These are phyloP conservation scores for Mortierella sp. DNA, from an alignment of 371 early-diverging fungal genomes.

Conservation along the genomic window DNA sequence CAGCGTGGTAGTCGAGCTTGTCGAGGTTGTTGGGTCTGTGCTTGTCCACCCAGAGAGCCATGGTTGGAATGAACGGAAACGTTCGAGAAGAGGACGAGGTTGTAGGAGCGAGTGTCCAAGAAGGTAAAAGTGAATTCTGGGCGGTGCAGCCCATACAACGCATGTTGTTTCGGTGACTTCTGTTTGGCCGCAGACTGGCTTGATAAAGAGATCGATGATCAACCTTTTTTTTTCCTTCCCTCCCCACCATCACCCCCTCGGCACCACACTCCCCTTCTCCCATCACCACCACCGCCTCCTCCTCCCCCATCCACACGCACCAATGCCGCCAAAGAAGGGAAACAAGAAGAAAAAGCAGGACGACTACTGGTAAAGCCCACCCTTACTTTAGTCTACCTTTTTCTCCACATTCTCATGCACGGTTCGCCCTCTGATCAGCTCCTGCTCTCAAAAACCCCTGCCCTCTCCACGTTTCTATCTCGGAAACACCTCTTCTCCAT, in stretches of 20 bases:
- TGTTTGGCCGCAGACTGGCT: too few relatives aligned
- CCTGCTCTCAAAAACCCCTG: neutral
- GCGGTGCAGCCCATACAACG: neutral
- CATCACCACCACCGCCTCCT: neutral
- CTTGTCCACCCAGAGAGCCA: slow-evolving; percentile 98
- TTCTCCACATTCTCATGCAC: neutral
- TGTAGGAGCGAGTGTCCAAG: neutral
- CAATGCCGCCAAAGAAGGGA: slow-evolving; percentile 55
- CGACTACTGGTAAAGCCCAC: slow-evolving; percentile 52
- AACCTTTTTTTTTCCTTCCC: slow-evolving; percentile 6
- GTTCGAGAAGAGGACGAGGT: neutral
- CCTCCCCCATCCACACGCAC: neutral
- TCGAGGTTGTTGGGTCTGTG: slow-evolving; percentile 91
- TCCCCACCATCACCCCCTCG: too few relatives aligned
- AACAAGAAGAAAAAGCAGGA: slow-evolving; percentile 56
- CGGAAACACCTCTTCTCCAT: too few relatives aligned
- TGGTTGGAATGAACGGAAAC: slow-evolving; percentile 22
- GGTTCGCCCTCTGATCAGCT: neutral
- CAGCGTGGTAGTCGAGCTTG: slow-evolving; percentile 85
- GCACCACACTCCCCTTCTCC: neutral
- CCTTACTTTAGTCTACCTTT: too few relatives aligned
- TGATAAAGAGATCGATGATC: too few relatives aligned
- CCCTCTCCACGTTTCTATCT: too few relatives aligned
- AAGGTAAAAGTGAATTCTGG: neutral
- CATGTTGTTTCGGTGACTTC: slow-evolving; percentile 8